A percentile compares a stretch with the other conserved stretches of the same genome.
Conservation (phyloP, 2,329 filamentous ascomycete species). For the Venturia carpophila region DNA sequence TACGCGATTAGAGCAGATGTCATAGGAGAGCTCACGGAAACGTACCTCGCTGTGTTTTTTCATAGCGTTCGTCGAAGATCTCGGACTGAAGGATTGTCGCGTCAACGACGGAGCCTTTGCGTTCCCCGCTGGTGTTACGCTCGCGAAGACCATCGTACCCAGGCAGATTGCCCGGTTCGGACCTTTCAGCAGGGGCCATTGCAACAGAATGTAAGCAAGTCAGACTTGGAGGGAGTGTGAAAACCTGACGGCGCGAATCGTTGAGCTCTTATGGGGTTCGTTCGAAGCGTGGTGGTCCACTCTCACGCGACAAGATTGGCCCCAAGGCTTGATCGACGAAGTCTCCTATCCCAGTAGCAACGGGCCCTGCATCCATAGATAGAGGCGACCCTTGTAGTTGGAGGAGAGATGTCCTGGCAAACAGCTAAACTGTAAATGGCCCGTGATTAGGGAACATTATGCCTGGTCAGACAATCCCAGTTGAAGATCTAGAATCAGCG, state of each 20-base stretch:
- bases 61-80: constrained; percentile 30
- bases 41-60: constrained; percentile 32
- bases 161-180: background rate
- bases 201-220: background rate
- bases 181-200: background rate
- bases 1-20: background rate
- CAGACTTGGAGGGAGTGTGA: no score
- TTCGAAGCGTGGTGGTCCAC: background rate
- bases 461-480: background rate
- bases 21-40: no score
- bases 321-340: background rate
- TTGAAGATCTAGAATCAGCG: background rate
- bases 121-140: constrained; percentile 3
- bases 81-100: constrained; percentile 27
- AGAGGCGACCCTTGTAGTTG: constrained; percentile 8
- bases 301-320: background rate
- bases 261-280: background rate
- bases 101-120: constrained; percentile 22
- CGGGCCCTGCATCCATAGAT: constrained; percentile 7
- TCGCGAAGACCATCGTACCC: constrained; percentile 5
- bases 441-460: constrained; percentile 1
- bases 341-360: background rate
- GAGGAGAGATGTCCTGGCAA: constrained; percentile 6
- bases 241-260: background rate
- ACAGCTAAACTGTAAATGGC: background rate